Evolutionary conservation across 2,329 filamentous ascomycete species (phyloP), one percentile per base, ranked within the genome.

Genomic region (Plectosphaerella cucumerina): DNA sequence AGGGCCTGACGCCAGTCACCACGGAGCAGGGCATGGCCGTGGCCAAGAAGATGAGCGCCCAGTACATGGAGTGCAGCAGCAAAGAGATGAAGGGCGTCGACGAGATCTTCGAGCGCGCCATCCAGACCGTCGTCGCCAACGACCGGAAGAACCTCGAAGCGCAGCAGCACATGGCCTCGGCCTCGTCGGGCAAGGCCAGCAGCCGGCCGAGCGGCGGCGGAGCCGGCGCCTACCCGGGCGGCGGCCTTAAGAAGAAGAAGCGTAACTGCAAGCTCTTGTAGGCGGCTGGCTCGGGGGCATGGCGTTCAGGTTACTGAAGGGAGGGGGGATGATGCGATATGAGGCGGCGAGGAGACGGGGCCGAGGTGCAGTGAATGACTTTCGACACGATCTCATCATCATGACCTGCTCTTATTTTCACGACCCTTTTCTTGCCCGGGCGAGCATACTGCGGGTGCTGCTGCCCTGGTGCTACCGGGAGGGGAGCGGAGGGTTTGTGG

Each of bases 21-120:
- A 84, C 85, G 47, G 89, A 96, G 62, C 93, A 99, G 71, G 94
- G 93, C 56, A 82, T 87, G 65, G 81, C 84, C 9, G 92, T 99
- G 22, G 92, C 94, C 50, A 82, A 86, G 64, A 94, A 93, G 74
- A 99, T 99, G 94, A 85, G 86, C 56, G 94, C 94, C 12, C 81
- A 86, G 64, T 99, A 99, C 75, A 93, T 96, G 82, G 94, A 99
- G 74, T 99, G 94, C 80, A 96, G 91, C 67, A 96, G 90, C 71
- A 97, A 97, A 73, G 94, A 97, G 72, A 94, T 96, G 87, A 84
- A 80, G 49, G 94, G 94, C 51, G 93, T 99, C 44, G 90, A 97
- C 68, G 93, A 97, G 64, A 94, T 97, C 65, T 99, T 99, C 71
- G 88, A 95, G 69, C 80, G 84, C 55, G 94, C 94, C 50, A 92